Percentiles rank a stretch among this genome's conserved stretches.
Conservation (phyloP, 352 stramenopile species). For the Hyaloperonospora arabidopsidis region DNA sequence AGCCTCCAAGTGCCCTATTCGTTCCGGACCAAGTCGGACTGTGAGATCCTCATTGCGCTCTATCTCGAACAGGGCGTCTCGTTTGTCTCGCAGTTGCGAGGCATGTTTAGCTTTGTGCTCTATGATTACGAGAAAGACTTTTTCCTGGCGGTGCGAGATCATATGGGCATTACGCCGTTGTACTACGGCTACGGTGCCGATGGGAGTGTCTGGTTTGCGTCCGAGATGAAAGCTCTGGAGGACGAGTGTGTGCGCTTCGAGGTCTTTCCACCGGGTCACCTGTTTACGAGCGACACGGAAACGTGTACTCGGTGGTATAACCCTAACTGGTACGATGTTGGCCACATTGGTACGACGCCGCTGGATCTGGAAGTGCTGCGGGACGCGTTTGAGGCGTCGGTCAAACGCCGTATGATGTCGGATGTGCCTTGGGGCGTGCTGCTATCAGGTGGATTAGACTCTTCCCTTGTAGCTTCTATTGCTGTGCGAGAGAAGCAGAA, state of each 20-base stretch:
- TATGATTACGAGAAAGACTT: slow-evolving; percentile 92
- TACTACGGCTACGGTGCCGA: slow-evolving; percentile 98
- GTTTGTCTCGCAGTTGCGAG: slow-evolving; percentile 89
- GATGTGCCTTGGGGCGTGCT: slow-evolving; percentile 98
- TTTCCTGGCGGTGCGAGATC: slow-evolving; percentile 92
- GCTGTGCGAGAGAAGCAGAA: slow-evolving; percentile 90
- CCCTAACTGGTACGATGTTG: slow-evolving; percentile 86
- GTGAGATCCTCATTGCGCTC: slow-evolving; percentile 95
- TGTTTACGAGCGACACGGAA: slow-evolving; percentile 81
- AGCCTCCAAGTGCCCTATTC: slow-evolving; percentile 83
- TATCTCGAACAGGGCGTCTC: slow-evolving; percentile 88
- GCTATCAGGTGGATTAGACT: slow-evolving; percentile 96
- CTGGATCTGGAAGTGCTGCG: slow-evolving; percentile 77
- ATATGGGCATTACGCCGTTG: slow-evolving; percentile 97
- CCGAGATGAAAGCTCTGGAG: slow-evolving; percentile 96
- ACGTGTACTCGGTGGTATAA: slow-evolving; percentile 93
- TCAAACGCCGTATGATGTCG: slow-evolving; percentile 97
- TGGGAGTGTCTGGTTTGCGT: slow-evolving; percentile 93
- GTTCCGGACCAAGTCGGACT: slow-evolving; percentile 95
- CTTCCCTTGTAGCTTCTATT: slow-evolving; percentile 95
- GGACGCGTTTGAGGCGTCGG: slow-evolving; percentile 89
- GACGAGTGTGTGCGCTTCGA: slow-evolving; percentile 80
- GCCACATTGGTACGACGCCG: slow-evolving; percentile 50
- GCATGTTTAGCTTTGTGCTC: slow-evolving; percentile 99
- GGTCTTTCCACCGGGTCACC: slow-evolving; percentile 87